Conservation (phyloP, 2,329 filamentous ascomycete genomes). For the Penicillium sp. region DNA sequence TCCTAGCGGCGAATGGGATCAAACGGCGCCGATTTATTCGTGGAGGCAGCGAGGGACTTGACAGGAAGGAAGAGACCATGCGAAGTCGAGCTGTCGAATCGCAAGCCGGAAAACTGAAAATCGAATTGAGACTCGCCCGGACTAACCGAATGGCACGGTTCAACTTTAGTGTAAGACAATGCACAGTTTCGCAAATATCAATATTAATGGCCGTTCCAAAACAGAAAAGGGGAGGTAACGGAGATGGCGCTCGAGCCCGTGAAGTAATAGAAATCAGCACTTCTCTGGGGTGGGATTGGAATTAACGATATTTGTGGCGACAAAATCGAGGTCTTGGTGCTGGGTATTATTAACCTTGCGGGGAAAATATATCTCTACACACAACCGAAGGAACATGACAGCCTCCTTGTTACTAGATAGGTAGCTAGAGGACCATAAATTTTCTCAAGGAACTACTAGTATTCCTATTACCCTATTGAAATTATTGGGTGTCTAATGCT, state of each 20-base stretch:
- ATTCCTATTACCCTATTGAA: not conserved
- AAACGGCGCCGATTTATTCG: constrained; percentile 8
- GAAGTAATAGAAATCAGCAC: not conserved
- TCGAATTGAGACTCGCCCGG: constrained; percentile 8
- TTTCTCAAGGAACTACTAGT: not conserved
- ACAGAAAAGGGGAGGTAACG: constrained; percentile 6
- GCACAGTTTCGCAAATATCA: constrained; percentile 3
- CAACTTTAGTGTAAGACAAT: constrained; percentile 15
- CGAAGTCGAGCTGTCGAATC: constrained; percentile 16
- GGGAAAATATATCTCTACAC: not conserved
- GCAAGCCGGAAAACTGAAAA: constrained; percentile 7
- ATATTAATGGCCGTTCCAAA: constrained; percentile 1
- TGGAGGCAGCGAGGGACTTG: constrained; percentile 9
- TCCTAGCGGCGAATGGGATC: constrained; percentile 8
- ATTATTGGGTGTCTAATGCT: not conserved
- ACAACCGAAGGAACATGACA: not conserved
- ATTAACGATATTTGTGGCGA: not conserved
- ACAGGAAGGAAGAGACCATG: constrained; percentile 4
- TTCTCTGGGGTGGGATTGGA: not conserved
- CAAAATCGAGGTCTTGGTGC: not conserved
- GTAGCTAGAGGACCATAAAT: not conserved
- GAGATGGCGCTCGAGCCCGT: not conserved
- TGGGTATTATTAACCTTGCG: not conserved
- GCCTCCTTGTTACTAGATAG: not conserved
- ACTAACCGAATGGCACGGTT: constrained; percentile 12